phyloP scores from a whole-genome alignment of 495 filamentous ascomycete genomes.

The Sordaria brevicollis region DNA sequence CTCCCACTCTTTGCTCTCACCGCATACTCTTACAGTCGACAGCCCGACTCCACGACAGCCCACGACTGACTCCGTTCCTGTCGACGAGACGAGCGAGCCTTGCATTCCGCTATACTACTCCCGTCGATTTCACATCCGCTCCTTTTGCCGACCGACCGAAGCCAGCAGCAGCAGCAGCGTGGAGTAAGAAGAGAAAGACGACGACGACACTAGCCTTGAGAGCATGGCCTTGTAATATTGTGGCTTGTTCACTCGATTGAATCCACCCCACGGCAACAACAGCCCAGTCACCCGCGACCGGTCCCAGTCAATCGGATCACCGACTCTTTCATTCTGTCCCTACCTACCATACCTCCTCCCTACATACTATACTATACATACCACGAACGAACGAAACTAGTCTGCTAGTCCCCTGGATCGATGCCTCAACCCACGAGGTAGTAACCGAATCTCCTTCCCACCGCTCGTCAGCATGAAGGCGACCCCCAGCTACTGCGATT shows the following conservation, averaged over 20 bases:
- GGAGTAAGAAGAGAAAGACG: neutral
- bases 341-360: neutral
- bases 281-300: slow-evolving; percentile 1
- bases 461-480: slow-evolving; percentile 22
- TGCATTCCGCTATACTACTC: neutral
- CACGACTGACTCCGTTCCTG: neutral
- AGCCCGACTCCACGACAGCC: neutral
- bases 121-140: neutral
- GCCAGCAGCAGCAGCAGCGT: neutral
- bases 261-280: too few relatives aligned
- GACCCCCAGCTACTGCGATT: slow-evolving; percentile 8
- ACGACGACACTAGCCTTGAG: neutral
- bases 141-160: neutral
- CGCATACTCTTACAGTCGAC: neutral
- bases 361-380: neutral
- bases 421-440: slow-evolving; percentile 7
- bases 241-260: neutral
- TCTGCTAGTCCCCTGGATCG: neutral
- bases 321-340: neutral
- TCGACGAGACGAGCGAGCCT: neutral
- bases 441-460: neutral
- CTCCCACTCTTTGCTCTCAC: neutral
- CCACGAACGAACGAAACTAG: neutral
- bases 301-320: neutral
- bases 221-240: neutral